These are phyloP conservation scores for Oldenlandia corymbosa DNA, from an alignment of 257 asterid species.

Conservation along the genomic window DNA sequence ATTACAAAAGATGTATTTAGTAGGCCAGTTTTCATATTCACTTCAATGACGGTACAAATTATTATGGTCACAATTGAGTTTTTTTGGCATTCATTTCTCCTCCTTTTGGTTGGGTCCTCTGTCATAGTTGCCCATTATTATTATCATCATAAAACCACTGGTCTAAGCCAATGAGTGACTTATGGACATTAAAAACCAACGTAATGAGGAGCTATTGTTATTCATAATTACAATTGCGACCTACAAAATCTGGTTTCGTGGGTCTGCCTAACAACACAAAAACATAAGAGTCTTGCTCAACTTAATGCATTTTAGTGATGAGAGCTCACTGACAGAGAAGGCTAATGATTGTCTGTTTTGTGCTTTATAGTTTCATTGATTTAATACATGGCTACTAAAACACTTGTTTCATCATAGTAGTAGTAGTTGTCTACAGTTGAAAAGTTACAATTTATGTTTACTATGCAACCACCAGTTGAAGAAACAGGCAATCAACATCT, in stretches of 20 bases:
- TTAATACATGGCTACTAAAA: too few relatives aligned
- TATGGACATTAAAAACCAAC: neutral
- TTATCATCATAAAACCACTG: conserved; percentile 9
- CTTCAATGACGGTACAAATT: too few relatives aligned
- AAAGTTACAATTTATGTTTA: too few relatives aligned
- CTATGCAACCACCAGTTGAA: too few relatives aligned
- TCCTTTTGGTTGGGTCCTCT: too few relatives aligned
- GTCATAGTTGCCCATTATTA: too few relatives aligned
- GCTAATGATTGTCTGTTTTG: neutral
- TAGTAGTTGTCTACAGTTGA: too few relatives aligned
- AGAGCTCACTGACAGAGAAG: neutral
- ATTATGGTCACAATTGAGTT: too few relatives aligned
- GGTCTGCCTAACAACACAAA: conserved; percentile 27
- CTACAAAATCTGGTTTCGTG: conserved; percentile 42
- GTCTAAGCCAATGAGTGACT: neutral
- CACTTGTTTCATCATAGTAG: too few relatives aligned
- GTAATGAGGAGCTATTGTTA: neutral
- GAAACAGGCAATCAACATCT: too few relatives aligned
- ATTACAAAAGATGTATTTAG: conserved; percentile 96
- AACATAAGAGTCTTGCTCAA: conserved; percentile 28
- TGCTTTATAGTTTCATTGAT: too few relatives aligned
- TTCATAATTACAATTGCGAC: conserved; percentile 26
- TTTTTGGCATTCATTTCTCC: too few relatives aligned
- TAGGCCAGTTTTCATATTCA: conserved; percentile 50
- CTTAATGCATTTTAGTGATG: conserved; percentile 18